phyloP scores from a whole-genome alignment of 75 land plant species.

The Larix kaempferi region DNA sequence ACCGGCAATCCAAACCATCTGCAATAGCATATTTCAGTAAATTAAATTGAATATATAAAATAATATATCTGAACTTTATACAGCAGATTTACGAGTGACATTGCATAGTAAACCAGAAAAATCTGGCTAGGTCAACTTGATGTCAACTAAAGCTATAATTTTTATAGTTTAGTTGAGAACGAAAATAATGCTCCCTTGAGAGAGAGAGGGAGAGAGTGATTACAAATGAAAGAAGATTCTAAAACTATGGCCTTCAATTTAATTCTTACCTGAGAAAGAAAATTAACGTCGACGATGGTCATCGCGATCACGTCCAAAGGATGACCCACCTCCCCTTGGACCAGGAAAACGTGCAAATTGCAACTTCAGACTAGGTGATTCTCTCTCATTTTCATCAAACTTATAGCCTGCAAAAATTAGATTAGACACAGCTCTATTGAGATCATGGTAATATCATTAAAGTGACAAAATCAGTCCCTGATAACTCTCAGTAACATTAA shows the following conservation, averaged over 20 bases:
- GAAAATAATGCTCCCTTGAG: not conserved
- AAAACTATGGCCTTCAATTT: not conserved
- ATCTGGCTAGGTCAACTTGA: too few species aligned
- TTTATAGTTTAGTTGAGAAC: not conserved
- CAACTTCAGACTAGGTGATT: slow-evolving; percentile 51
- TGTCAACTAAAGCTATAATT: too few species aligned
- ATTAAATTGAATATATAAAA: not conserved
- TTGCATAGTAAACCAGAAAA: not conserved
- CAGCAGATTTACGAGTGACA: not conserved
- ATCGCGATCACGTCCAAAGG: slow-evolving; percentile 25
- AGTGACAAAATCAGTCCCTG: too few species aligned
- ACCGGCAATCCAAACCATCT: not conserved
- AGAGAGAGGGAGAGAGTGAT: not conserved
- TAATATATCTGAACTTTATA: not conserved
- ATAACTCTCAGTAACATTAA: too few species aligned
- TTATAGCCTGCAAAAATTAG: slow-evolving; percentile 68
- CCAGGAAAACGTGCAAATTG: slow-evolving; percentile 83
- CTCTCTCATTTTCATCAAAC: slow-evolving; percentile 75
- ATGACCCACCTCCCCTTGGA: slow-evolving; percentile 48
- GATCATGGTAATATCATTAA: too few species aligned
- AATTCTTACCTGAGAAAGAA: not conserved
- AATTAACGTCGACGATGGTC: slow-evolving; percentile 10
- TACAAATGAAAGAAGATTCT: not conserved
- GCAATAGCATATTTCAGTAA: not conserved
- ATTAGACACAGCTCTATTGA: too few species aligned